Base-by-base conservation (phyloP, 148 eudicot genomes). In the Vaccinium darrowii region DNA sequence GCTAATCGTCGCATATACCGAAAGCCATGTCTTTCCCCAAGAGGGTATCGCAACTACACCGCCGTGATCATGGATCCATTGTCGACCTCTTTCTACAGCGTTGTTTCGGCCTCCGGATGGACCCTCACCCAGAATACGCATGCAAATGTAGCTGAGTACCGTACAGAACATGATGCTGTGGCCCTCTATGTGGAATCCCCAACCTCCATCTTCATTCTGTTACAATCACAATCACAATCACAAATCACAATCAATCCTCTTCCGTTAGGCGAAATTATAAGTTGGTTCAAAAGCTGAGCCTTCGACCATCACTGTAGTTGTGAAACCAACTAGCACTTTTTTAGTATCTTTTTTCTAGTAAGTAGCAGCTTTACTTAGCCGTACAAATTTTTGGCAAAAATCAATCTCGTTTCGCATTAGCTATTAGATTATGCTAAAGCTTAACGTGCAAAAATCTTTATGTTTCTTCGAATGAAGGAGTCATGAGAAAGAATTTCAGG, bases 21-120 rank as follows among this genome's bases (percentile, higher is more conserved):
- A 80, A 27, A 85, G 87, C 84, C 83, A 85, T 10, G 80, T 81
- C 75, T 85, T 85, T n/a, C 87, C 87, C 84, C 87, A 85, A 15
- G 87, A 85, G 49, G 87, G 87, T 73, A 85, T 80, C 0, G 79
- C 79, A 27, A 74, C 73, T 9, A 50, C 87, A 19, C 87, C 84
- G 4, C 84, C 84, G 18, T 81, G 87, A 47, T 85, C 80, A 75
- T 71, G 62, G 23, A 85, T 85, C 87, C 87, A 85, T 43, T 81
- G 49, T 9, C 76, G 83, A 4, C 52, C 87, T 81, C 87, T 85
- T 80, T 80, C 79, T 0, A 85, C 80, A 1, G 84, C 84, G 15
- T 73, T 57, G 16, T 85, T 81, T 16, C 33, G 51, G 16, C 87
- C 87, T 16, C 84, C 84, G 19, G 27, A 72, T 16, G 87, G 75